Conservation (phyloP, 2,329 filamentous ascomycete species). For the Aspergillus sergii region DNA sequence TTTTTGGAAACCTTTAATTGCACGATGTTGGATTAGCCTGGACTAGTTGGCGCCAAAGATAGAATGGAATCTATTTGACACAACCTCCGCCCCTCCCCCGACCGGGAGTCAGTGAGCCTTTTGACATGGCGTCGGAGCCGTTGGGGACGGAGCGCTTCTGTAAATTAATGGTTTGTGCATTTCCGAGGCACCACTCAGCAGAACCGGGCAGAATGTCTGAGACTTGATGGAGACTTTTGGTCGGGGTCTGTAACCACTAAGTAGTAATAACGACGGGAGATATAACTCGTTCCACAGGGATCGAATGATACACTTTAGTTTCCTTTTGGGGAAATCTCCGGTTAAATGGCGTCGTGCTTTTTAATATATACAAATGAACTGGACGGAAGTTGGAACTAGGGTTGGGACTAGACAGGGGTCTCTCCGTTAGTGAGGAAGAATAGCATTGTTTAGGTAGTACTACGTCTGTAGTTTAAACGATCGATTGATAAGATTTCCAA, state of each 20-base stretch:
- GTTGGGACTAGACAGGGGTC: background rate
- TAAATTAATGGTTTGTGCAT: background rate
- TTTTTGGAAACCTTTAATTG: background rate
- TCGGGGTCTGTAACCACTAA: background rate
- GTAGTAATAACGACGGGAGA: background rate
- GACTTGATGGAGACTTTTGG: background rate
- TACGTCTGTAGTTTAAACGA: no score
- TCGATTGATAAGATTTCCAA: background rate
- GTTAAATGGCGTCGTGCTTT: background rate
- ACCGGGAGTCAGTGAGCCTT: background rate
- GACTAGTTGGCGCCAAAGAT: background rate
- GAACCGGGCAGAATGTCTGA: background rate
- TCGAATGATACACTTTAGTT: background rate
- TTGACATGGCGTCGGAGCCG: background rate
- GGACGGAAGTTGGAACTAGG: background rate
- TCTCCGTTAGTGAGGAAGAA: background rate
- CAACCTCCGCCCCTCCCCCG: background rate
- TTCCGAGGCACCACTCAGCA: background rate
- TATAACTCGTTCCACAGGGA: background rate
- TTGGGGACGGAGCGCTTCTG: background rate
- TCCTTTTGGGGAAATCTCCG: background rate
- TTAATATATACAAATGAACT: background rate
- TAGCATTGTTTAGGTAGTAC: background rate
- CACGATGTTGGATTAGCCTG: background rate
- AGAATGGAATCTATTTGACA: constrained; percentile 1